A percentile compares a stretch with the other conserved stretches of the same genome.
Evolutionary conservation across 2,329 filamentous ascomycete genomes (phyloP).

Genomic region (Colletotrichum liaoningense): DNA sequence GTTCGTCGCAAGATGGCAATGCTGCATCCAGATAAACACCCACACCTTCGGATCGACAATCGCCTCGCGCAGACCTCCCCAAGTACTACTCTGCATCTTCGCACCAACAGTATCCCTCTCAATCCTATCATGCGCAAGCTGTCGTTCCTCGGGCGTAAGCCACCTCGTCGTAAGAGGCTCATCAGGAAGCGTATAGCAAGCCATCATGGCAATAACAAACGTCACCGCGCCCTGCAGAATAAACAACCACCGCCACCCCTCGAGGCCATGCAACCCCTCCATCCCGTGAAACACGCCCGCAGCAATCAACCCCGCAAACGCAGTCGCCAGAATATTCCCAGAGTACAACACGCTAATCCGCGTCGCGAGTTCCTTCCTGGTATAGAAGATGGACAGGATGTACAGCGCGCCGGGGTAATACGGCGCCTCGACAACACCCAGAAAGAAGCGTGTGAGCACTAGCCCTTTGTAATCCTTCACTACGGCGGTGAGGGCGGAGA

Average conservation of each 20-base stretch:
- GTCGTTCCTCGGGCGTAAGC: conserved; percentile 49
- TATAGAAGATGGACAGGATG: conserved; percentile 66
- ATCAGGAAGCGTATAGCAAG: conserved; percentile 49
- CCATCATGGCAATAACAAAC: conserved; percentile 43
- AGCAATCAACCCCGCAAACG: conserved; percentile 57
- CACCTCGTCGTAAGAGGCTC: conserved; percentile 51
- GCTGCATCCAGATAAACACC: conserved; percentile 60
- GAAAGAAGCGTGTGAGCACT: conserved; percentile 51
- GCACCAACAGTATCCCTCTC: conserved; percentile 41
- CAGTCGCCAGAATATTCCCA: conserved; percentile 48
- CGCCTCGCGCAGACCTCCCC: conserved; percentile 54
- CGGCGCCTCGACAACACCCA: conserved; percentile 52
- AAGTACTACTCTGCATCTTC: conserved; percentile 45
- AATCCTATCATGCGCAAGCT: conserved; percentile 55
- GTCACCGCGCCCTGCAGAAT: conserved; percentile 45
- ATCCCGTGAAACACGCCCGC: conserved; percentile 51
- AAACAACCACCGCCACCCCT: conserved; percentile 49
- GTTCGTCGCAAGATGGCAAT: conserved; percentile 58
- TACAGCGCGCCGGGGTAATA: conserved; percentile 49
- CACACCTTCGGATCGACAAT: conserved; percentile 55
- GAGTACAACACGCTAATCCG: conserved; percentile 58
- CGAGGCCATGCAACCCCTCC: conserved; percentile 40
- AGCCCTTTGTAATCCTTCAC: conserved; percentile 54
- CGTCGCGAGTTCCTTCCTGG: conserved; percentile 56
- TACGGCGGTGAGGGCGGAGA: conserved; percentile 53